Percentiles rank a stretch among this genome's conserved stretches.
Conservation (phyloP, 768 basidiomycete genomes). For the Coprinellus aureogranulatus region DNA sequence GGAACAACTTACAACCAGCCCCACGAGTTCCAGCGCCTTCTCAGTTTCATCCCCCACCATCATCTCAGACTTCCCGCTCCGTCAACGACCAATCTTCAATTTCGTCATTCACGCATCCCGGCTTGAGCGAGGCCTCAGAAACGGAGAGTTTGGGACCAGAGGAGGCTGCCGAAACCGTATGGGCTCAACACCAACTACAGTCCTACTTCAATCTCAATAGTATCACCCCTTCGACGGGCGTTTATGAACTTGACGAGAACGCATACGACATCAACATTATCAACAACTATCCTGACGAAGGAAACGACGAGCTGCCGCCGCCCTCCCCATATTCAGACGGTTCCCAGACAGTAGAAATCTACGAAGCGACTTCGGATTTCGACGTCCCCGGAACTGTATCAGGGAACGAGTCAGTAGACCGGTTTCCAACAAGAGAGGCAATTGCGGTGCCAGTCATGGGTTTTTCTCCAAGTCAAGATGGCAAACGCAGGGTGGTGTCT, state of each 20-base stretch:
- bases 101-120: constrained; percentile 27
- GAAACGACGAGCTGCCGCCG: constrained; percentile 13
- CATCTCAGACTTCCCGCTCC: constrained; percentile 8
- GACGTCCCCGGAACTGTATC: constrained; percentile 21
- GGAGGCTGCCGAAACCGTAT: constrained; percentile 46
- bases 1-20: constrained; percentile 52
- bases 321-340: constrained; percentile 32
- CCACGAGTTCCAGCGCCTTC: constrained; percentile 34
- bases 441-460: constrained; percentile 4
- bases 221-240: constrained; percentile 21
- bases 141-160: constrained; percentile 10
- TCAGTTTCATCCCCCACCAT: constrained; percentile 12
- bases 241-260: constrained; percentile 16
- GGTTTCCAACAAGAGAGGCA: neutral
- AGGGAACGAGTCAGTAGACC: constrained; percentile 15
- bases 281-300: neutral
- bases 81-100: constrained; percentile 7
- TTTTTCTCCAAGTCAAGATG: neutral
- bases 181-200: constrained; percentile 57
- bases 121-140: constrained; percentile 22
- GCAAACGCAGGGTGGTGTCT: neutral
- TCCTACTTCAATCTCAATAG: constrained; percentile 46
- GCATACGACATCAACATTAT: constrained; percentile 11
- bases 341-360: constrained; percentile 37
- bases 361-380: constrained; percentile 20